phyloP scores from a whole-genome alignment of 768 basidiomycete species.

The Pleurotus platypus region DNA sequence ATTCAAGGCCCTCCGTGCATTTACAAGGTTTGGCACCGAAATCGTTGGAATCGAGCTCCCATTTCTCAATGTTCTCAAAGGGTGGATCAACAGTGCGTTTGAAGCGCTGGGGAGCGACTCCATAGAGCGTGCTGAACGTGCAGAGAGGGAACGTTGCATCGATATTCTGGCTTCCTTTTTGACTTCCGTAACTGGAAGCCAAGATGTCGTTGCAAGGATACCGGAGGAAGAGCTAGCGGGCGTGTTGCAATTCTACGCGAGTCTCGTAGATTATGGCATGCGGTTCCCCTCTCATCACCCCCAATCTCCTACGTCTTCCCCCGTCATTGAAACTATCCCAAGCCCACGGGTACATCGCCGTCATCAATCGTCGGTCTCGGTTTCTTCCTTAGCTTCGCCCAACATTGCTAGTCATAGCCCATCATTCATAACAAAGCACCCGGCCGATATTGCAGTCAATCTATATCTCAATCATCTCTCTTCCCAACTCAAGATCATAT shows the following conservation, averaged over 20 bases:
- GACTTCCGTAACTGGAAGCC: constrained; percentile 41
- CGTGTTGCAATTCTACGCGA: constrained; percentile 60
- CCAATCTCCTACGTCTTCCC: constrained; percentile 26
- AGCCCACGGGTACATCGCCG: constrained; percentile 45
- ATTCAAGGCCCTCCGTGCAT: constrained; percentile 61
- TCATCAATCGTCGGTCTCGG: constrained; percentile 59
- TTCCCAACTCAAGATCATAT: constrained; percentile 57
- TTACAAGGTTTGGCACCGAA: constrained; percentile 59
- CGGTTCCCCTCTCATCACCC: constrained; percentile 22
- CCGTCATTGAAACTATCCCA: constrained; percentile 26
- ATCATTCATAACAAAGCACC: constrained; percentile 32
- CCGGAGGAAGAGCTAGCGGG: constrained; percentile 52
- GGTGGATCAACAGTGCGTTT: constrained; percentile 69
- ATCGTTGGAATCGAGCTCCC: constrained; percentile 61
- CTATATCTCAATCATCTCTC: constrained; percentile 64
- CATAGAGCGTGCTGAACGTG: constrained; percentile 37
- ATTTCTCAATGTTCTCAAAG: constrained; percentile 51
- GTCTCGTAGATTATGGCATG: constrained; percentile 53
- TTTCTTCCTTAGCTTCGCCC: constrained; percentile 35
- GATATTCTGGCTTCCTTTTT: constrained; percentile 60
- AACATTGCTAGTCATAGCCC: constrained; percentile 12
- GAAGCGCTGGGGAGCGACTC: constrained; percentile 31
- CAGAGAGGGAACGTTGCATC: constrained; percentile 63
- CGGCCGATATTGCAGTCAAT: constrained; percentile 59
- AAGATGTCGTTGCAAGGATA: constrained; percentile 56